Evolutionary conservation across 768 basidiomycete species (phyloP).

Genomic region (Boletus insuetus): DNA sequence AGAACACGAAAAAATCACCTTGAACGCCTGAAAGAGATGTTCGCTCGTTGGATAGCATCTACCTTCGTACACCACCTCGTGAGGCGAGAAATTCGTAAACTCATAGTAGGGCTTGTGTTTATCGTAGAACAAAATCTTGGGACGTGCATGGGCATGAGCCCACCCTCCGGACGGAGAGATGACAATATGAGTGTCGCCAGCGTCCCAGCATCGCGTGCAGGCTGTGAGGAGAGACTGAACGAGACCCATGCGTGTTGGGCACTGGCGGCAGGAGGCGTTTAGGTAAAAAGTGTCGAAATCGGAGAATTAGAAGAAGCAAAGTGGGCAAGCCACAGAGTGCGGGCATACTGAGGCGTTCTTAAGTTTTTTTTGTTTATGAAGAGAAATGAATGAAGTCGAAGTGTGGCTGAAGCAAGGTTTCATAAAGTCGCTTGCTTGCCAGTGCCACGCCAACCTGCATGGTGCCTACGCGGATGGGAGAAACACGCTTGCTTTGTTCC

Average conservation of each 20-base stretch:
- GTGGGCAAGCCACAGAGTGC: background rate
- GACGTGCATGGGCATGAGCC: conserved; percentile 24
- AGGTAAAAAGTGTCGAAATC: background rate
- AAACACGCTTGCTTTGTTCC: too few species aligned
- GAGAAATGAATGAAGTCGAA: conserved; percentile 13
- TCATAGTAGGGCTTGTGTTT: conserved; percentile 65
- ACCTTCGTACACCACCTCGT: conserved; percentile 61
- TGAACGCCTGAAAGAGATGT: conserved; percentile 76
- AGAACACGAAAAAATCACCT: conserved; percentile 34
- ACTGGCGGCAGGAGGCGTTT: background rate
- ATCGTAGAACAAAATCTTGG: conserved; percentile 56
- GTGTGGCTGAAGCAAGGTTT: conserved; percentile 2
- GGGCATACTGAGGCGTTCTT: conserved; percentile 11
- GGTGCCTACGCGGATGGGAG: too few species aligned
- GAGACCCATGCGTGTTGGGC: conserved; percentile 15
- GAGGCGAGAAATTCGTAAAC: conserved; percentile 71
- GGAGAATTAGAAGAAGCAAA: background rate
- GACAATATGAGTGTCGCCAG: conserved; percentile 28
- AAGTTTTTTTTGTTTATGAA: background rate
- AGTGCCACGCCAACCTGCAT: too few species aligned
- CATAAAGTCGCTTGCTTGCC: too few species aligned
- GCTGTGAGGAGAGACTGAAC: conserved; percentile 14
- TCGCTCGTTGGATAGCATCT: conserved; percentile 73
- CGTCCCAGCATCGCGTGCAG: conserved; percentile 26
- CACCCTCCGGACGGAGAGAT: conserved; percentile 23